Evolutionary conservation across 2,329 filamentous ascomycete species (phyloP), one percentile per base, ranked within the genome.

Genomic region (Knufia petricola): DNA sequence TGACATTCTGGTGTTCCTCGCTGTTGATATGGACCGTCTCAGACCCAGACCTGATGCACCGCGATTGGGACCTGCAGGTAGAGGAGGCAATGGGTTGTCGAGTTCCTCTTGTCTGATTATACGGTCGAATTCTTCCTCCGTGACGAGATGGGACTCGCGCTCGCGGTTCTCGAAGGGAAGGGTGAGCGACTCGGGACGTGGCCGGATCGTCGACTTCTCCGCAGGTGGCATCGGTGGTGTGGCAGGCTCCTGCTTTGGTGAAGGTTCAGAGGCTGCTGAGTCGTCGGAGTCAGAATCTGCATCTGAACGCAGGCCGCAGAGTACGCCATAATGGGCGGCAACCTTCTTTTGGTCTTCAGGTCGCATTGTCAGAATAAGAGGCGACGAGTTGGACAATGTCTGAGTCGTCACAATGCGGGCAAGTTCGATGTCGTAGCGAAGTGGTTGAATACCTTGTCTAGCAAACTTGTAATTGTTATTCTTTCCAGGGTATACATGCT

Each of bases 1-100:
- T 8, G 42, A 46, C 20, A 9, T 20, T 24, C 31, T 46, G 9
- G 44, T 38, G 20, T 47, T 38, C 36, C 44, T 32, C 17, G 44
- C 44, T 46, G 43, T 46, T 15, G 43, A 46, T 13, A 46, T 46
- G 10, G 43, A 46, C 37, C 43, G 3, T 36, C 43, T 28, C 12
- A 36, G 31, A 9, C 19, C 17, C 23, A 3, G 15, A 36, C 12
- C 17, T 32, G 30, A 8, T 12, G 21, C 4, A 21, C 24, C 23
- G 28, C 3, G 10, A 10, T 36, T n/a, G 30, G 37, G 6, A 15
- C 20, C 9, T 9, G 28, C 9, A n/a, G 28, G 43, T 13, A 36
- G 19, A 21, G 30, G 19, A 6, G 43, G 43, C 19, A 46, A 24
- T 2, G 17, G 12, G 15, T 46, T 10, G 8, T 46, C 19, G 2